Conservation (phyloP, 1,284 basidiomycete species). For the Flammula alnicola region DNA sequence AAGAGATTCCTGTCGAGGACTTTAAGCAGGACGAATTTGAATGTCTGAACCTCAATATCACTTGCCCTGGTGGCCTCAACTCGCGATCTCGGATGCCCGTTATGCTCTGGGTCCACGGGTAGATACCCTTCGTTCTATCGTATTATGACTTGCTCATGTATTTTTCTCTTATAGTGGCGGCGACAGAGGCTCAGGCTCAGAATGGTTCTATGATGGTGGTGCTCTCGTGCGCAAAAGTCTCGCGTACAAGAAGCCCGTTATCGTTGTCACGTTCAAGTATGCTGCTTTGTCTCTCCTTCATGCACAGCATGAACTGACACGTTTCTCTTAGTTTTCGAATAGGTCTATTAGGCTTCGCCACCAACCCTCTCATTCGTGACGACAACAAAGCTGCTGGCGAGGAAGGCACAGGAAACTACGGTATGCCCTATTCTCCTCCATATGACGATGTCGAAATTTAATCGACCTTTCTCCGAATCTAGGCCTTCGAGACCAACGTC, state of each 20-base stretch:
- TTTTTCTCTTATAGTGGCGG: slow-evolving; percentile 53
- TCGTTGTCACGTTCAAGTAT: slow-evolving; percentile 78
- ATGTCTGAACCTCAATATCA: slow-evolving; percentile 78
- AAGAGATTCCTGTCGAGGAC: slow-evolving; percentile 56
- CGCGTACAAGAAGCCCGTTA: slow-evolving; percentile 60
- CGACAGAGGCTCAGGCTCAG: slow-evolving; percentile 71
- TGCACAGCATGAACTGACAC: slow-evolving; percentile 15
- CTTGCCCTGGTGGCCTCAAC: slow-evolving; percentile 61
- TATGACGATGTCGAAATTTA: too few relatives aligned
- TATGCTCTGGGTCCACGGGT: slow-evolving; percentile 84
- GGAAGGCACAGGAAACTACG: slow-evolving; percentile 77
- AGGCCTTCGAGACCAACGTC: slow-evolving; percentile 74
- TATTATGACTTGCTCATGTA: slow-evolving; percentile 8
- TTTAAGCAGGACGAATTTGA: slow-evolving; percentile 73
- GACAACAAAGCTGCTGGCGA: slow-evolving; percentile 67
- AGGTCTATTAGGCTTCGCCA: slow-evolving; percentile 74
- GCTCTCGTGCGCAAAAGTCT: slow-evolving; percentile 70
- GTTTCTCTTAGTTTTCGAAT: slow-evolving; percentile 63
- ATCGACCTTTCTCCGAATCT: slow-evolving; percentile 11
- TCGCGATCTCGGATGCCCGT: slow-evolving; percentile 62
- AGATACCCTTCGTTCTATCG: slow-evolving; percentile 26
- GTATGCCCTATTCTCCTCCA: too few relatives aligned
- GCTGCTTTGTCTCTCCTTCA: slow-evolving; percentile 31
- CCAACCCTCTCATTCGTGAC: slow-evolving; percentile 62
- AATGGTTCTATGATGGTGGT: slow-evolving; percentile 77